Evolutionary conservation across 768 basidiomycete species (phyloP), one percentile per base, ranked within the genome.

Genomic region (Podaxis sp.): DNA sequence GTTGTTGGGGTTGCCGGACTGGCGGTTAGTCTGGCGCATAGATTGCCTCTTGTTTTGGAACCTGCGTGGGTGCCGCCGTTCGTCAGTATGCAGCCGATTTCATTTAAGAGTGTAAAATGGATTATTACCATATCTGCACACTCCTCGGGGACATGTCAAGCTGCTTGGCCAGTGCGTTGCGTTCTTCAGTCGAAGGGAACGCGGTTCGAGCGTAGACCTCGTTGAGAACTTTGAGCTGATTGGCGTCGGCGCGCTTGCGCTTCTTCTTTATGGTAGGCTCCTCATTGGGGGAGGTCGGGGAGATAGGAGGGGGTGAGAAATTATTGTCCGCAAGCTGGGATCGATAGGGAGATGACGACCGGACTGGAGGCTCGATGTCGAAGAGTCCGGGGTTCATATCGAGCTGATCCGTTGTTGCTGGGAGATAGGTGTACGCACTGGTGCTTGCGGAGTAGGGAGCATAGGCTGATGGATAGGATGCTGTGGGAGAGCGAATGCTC

Each of bases 21-120:
- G 88, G 60, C 88, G 85, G 66, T 85, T 87, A 12, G 87, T 89
- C 73, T 91, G 89, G 57, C 89, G 81, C 87, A 89, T 90, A 7
- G 89, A 87, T 71, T 93, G 91, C 60, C 91, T 80, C 75, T 92
- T 92, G 71, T 93, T 93, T 76, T 93, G 91, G 78, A 93, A 93
- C 91, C 91, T 93, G 74, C 66, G 59, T 24, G 24, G 36, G 44
- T 64, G 67, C 60, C 56, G 60, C 59, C 68, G 68, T 71, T 55
- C 69, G 65, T 64, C 26, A 66, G 56, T 68, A 57, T 54, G 64
- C 64, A 57, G 65, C 62, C 58, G 52, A 26, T 38, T 62, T 56
- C 56, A 67, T 66, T 51, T 62, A 66, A 65, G 55, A 54, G 54
- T 20, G n/a, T 17, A 46, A 69, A 67, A 60, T 66, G 41, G 33